Evolutionary conservation across 495 filamentous ascomycete species (phyloP).

Genomic region (Talaromyces nanjingensis): DNA sequence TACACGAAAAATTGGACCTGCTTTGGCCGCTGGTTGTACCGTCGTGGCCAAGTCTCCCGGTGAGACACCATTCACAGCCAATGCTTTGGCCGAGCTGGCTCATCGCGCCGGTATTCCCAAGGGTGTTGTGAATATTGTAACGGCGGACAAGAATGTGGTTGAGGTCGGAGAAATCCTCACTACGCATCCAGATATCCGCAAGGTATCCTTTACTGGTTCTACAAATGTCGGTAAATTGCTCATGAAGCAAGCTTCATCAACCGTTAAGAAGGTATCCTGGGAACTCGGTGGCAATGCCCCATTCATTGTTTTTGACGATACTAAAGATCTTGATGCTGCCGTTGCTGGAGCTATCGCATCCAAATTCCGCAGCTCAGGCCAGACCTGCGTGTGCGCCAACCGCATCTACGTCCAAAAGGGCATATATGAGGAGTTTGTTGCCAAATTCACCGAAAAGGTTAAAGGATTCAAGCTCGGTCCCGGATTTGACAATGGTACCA

Average conservation of each 20-base stretch:
- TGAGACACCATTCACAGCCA: constrained; percentile 41
- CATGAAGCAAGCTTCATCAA: constrained; percentile 40
- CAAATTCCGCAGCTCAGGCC: constrained; percentile 45
- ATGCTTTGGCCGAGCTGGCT: constrained; percentile 38
- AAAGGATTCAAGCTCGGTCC: constrained; percentile 57
- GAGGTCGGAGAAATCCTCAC: constrained; percentile 35
- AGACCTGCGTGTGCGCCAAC: constrained; percentile 47
- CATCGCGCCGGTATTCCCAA: constrained; percentile 43
- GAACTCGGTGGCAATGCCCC: constrained; percentile 50
- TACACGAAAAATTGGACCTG: constrained; percentile 66
- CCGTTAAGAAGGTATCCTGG: constrained; percentile 45
- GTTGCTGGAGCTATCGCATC: constrained; percentile 35
- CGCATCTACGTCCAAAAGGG: constrained; percentile 35
- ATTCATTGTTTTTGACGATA: constrained; percentile 49
- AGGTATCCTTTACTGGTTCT: constrained; percentile 47
- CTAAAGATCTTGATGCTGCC: constrained; percentile 37
- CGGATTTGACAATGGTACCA: constrained; percentile 56
- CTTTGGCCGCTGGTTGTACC: constrained; percentile 46
- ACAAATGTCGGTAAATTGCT: constrained; percentile 43
- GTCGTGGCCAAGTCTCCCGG: constrained; percentile 44
- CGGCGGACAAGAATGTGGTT: constrained; percentile 35
- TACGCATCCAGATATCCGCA: constrained; percentile 30
- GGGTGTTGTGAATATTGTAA: constrained; percentile 44
- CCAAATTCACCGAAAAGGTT: constrained; percentile 56
- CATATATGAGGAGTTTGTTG: constrained; percentile 26